Evolutionary conservation across 768 basidiomycete species (phyloP).

Genomic region (Naganishia vaughanmartiniae): DNA sequence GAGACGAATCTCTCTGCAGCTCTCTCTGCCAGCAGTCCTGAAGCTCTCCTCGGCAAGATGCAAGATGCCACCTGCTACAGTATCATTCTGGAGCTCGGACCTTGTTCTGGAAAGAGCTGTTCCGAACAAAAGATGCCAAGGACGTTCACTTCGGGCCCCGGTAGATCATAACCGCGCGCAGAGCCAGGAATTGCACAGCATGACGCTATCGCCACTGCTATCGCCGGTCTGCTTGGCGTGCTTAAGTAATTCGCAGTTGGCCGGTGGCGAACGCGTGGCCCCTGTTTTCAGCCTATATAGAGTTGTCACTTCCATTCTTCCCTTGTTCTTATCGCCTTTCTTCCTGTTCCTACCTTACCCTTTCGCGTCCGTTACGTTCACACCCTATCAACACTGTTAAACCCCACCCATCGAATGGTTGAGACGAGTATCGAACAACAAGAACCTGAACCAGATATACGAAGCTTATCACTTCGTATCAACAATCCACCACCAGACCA

Average conservation of each 20-base stretch:
- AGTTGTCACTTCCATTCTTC: neutral
- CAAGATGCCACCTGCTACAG: too few species aligned
- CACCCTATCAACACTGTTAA: neutral
- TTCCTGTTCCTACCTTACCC: neutral
- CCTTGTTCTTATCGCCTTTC: neutral
- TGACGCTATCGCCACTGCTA: conserved; percentile 5
- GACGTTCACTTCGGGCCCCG: neutral
- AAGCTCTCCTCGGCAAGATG: too few species aligned
- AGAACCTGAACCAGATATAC: conserved; percentile 32
- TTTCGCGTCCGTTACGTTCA: neutral
- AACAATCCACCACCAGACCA: conserved; percentile 9
- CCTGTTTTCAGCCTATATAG: neutral
- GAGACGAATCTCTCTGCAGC: too few species aligned
- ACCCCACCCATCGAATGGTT: conserved; percentile 23
- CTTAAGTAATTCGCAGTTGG: conserved; percentile 12
- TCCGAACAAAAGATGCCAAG: neutral
- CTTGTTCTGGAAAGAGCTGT: too few species aligned
- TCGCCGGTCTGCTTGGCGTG: neutral
- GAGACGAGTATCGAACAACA: conserved; percentile 23
- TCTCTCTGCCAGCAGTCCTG: too few species aligned
- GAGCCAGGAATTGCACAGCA: neutral
- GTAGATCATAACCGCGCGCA: neutral
- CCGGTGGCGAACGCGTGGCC: conserved; percentile 5
- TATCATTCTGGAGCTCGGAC: too few species aligned
- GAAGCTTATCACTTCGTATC: conserved; percentile 27